Percentiles rank a stretch among this genome's conserved stretches.
These are phyloP conservation scores for Adenanthera pavonina DNA, from an alignment of 306 rosid genomes.

Conservation along the genomic window DNA sequence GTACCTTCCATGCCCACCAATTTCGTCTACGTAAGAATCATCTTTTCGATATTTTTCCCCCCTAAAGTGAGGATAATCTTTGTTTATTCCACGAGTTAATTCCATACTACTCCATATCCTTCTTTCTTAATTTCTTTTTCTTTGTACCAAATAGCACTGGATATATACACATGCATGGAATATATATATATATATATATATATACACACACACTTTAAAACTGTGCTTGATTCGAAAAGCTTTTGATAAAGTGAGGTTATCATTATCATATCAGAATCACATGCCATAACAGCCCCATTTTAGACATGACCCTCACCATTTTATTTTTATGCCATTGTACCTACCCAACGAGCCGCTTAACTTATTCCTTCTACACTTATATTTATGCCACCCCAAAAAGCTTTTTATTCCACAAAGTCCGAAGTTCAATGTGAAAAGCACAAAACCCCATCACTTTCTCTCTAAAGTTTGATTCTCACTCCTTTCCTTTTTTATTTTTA, in stretches of 20 bases:
- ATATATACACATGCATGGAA: too few species aligned
- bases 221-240: neutral
- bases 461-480: constrained; percentile 8
- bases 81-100: neutral
- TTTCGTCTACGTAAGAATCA: too few species aligned
- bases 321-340: neutral
- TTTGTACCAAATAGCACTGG: neutral
- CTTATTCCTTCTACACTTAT: neutral
- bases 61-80: neutral
- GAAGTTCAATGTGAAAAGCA: constrained; percentile 10
- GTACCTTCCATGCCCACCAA: too few species aligned
- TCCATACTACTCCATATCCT: too few species aligned
- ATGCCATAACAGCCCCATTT: neutral
- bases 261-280: constrained; percentile 23
- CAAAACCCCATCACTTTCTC: neutral
- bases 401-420: constrained; percentile 26
- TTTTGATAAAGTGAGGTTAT: constrained; percentile 3
- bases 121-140: neutral
- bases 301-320: neutral
- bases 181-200: too few species aligned
- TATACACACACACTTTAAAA: too few species aligned
- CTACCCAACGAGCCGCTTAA: neutral
- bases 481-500: neutral
- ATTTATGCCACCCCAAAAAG: neutral
- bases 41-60: neutral